Conservation (phyloP, 345 rosid genomes). For the Arabis alpina region DNA sequence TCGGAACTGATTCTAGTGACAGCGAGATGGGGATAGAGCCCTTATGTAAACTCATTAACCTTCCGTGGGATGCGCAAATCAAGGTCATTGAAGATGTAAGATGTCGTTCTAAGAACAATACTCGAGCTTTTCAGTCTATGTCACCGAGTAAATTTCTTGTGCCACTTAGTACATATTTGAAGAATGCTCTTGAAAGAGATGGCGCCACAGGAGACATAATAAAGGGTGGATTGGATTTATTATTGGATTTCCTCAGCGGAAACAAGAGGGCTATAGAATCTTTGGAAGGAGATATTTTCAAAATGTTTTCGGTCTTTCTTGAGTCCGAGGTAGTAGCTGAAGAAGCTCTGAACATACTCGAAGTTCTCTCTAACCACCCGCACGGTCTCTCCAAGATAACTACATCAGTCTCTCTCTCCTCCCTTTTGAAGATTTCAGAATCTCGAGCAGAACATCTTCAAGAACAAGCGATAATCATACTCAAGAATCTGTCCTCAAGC, state of each 20-base stretch:
- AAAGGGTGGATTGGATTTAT: slow-evolving; percentile 56
- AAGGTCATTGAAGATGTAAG: slow-evolving; percentile 57
- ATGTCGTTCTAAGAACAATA: slow-evolving; percentile 44
- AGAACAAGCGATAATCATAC: slow-evolving; percentile 59
- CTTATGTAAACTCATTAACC: slow-evolving; percentile 52
- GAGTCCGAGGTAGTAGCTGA: slow-evolving; percentile 55
- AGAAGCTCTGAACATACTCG: slow-evolving; percentile 60
- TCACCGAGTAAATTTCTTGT: slow-evolving; percentile 57
- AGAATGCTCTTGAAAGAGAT: slow-evolving; percentile 50
- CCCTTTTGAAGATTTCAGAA: slow-evolving; percentile 54
- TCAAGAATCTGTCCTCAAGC: slow-evolving; percentile 60
- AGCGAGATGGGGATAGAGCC: slow-evolving; percentile 45
- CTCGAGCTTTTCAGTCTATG: slow-evolving; percentile 45
- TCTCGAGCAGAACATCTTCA: slow-evolving; percentile 47
- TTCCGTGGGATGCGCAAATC: slow-evolving; percentile 64
- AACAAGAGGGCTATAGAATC: slow-evolving; percentile 50
- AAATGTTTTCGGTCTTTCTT: slow-evolving; percentile 55
- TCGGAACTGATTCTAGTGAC: slow-evolving; percentile 23
- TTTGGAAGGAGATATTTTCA: slow-evolving; percentile 54
- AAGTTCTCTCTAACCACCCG: slow-evolving; percentile 55
- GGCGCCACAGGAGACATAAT: slow-evolving; percentile 41
- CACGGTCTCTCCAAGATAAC: slow-evolving; percentile 49
- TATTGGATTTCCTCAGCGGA: slow-evolving; percentile 50
- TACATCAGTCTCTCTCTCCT: slow-evolving; percentile 56
- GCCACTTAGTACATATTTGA: slow-evolving; percentile 58